phyloP scores from a whole-genome alignment of 116 monocot genomes.

The Zostera marina region DNA sequence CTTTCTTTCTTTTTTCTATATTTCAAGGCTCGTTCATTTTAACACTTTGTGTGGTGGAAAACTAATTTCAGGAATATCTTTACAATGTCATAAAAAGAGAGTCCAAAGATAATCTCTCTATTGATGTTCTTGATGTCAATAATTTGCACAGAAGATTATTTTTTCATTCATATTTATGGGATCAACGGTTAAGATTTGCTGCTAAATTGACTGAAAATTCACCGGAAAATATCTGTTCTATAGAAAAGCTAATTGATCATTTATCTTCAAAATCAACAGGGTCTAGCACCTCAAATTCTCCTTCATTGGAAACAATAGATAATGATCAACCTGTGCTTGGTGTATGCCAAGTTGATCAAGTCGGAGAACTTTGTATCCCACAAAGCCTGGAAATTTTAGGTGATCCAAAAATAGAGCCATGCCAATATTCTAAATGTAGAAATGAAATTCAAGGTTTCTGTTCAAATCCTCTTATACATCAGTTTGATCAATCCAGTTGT shows the following conservation, averaged over 20 bases:
- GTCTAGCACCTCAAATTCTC: constrained; percentile 9
- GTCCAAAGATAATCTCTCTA: constrained; percentile 22
- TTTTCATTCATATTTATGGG: constrained; percentile 74
- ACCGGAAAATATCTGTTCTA: constrained; percentile 17
- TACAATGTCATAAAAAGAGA: constrained; percentile 37
- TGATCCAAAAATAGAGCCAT: constrained; percentile 10
- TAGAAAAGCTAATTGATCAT: constrained; percentile 24
- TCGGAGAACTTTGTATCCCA: constrained; percentile 8
- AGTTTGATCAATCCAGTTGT: constrained; percentile 27
- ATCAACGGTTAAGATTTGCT: constrained; percentile 53
- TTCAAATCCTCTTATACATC: constrained; percentile 16
- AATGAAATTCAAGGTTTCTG: constrained; percentile 12
- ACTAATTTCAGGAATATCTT: constrained; percentile 43
- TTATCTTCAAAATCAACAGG: constrained; percentile 10
- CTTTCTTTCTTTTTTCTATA: not conserved
- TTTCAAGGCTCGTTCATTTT: not conserved
- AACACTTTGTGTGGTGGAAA: constrained; percentile 2
- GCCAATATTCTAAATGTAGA: constrained; percentile 9
- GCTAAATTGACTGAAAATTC: constrained; percentile 20
- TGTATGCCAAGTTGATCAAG: constrained; percentile 4
- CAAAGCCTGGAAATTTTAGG: not conserved
- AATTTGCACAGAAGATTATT: constrained; percentile 53
- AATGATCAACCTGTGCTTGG: constrained; percentile 14
- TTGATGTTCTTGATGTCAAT: constrained; percentile 80
- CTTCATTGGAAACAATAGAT: constrained; percentile 11